These are phyloP conservation scores for Colletotrichum tofieldiae DNA, from an alignment of 2,329 filamentous ascomycete species.

Conservation along the genomic window DNA sequence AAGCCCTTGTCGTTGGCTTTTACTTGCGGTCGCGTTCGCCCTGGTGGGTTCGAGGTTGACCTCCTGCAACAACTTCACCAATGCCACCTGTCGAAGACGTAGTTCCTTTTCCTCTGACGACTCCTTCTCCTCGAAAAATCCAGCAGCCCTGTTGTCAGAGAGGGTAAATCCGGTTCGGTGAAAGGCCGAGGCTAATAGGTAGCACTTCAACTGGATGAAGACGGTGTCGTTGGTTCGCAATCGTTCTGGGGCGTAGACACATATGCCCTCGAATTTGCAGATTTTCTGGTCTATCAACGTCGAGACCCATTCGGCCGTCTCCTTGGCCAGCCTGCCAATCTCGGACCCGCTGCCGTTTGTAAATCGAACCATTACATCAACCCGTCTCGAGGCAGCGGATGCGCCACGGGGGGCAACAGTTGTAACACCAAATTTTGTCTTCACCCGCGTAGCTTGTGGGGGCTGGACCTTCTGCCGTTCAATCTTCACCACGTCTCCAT, in stretches of 20 bases:
- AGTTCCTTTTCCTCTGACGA: constrained; percentile 88
- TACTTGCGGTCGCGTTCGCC: constrained; percentile 81
- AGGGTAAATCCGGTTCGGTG: constrained; percentile 73
- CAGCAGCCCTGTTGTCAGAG: constrained; percentile 79
- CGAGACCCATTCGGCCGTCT: constrained; percentile 92
- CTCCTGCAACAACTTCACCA: constrained; percentile 92
- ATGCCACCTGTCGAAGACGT: constrained; percentile 85
- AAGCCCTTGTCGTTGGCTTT: constrained; percentile 86
- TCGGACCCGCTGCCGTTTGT: constrained; percentile 85
- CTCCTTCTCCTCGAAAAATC: constrained; percentile 88
- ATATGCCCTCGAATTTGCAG: constrained; percentile 88
- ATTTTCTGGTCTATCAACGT: constrained; percentile 91
- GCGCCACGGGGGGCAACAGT: constrained; percentile 55
- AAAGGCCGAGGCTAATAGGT: constrained; percentile 82
- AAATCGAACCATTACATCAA: constrained; percentile 93
- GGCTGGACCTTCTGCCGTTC: constrained; percentile 86
- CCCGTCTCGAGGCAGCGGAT: constrained; percentile 73
- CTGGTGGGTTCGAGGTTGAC: constrained; percentile 85
- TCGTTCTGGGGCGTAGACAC: constrained; percentile 89
- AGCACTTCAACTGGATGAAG: constrained; percentile 90
- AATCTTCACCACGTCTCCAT: constrained; percentile 88
- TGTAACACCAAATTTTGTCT: constrained; percentile 57
- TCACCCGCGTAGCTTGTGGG: constrained; percentile 63
- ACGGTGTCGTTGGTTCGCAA: constrained; percentile 93
- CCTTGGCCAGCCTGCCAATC: constrained; percentile 88